Evolutionary conservation across 2,329 filamentous ascomycete genomes (phyloP).

Genomic region (Fusarium nanum): DNA sequence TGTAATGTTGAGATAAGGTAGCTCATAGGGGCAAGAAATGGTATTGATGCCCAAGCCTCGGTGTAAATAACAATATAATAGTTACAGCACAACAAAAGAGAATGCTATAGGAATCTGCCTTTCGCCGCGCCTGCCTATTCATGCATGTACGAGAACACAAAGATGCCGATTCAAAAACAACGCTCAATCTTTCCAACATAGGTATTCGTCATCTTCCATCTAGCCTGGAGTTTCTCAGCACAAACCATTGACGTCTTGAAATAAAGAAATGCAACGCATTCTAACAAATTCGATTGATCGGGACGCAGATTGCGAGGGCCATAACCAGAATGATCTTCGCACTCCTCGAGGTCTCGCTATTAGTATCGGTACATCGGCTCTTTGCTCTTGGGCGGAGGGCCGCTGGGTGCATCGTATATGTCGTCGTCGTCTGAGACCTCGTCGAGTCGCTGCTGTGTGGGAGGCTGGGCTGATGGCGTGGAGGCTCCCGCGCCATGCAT

Average conservation of each 20-base stretch:
- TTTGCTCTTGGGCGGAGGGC: constrained; percentile 53
- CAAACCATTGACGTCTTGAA: constrained; percentile 1
- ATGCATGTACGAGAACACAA: constrained; percentile 37
- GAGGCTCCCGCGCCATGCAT: constrained; percentile 55
- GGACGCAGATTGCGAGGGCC: background rate
- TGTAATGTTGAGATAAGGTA: background rate
- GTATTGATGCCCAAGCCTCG: constrained; percentile 17
- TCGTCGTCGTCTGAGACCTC: constrained; percentile 54
- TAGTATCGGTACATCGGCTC: constrained; percentile 53
- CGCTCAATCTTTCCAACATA: constrained; percentile 22
- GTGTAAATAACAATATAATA: constrained; percentile 19
- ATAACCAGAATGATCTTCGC: background rate
- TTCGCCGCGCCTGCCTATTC: constrained; percentile 42
- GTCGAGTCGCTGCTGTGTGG: constrained; percentile 35
- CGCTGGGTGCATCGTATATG: constrained; percentile 51
- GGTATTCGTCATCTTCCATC: background rate
- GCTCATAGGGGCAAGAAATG: background rate
- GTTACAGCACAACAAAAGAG: constrained; percentile 33
- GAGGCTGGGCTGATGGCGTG: constrained; percentile 27
- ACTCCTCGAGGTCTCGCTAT: background rate
- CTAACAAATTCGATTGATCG: background rate
- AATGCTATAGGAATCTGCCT: constrained; percentile 43
- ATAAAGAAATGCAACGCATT: constrained; percentile 1
- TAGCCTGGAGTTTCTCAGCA: background rate
- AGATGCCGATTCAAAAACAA: constrained; percentile 26